Evolutionary conservation across 2,329 filamentous ascomycete species (phyloP).

Genomic region (Rutstroemia sydowiana): DNA sequence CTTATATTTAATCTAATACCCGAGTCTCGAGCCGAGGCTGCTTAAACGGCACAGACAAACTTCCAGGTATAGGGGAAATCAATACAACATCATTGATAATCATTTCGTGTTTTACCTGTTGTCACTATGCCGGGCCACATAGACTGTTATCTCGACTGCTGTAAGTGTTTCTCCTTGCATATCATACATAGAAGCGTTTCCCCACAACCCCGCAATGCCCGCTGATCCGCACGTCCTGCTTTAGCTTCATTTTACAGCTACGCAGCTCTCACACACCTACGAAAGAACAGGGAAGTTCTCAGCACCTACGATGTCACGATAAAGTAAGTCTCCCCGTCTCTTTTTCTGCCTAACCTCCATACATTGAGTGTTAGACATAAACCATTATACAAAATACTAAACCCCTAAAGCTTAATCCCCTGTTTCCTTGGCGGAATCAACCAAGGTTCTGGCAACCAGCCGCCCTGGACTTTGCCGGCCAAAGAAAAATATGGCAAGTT

Average conservation of each 20-base stretch:
- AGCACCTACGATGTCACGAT: constrained; percentile 52
- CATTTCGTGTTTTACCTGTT: neutral
- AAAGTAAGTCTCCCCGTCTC: too few species aligned
- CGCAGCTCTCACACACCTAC: constrained; percentile 49
- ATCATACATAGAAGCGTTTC: neutral
- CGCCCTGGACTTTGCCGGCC: constrained; percentile 63
- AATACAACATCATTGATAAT: neutral
- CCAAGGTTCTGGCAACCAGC: constrained; percentile 54
- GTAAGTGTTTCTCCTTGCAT: constrained; percentile 37
- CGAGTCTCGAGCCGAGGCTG: too few species aligned
- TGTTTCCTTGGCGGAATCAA: constrained; percentile 66
- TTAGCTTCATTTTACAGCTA: constrained; percentile 60
- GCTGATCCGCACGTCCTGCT: neutral
- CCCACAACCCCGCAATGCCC: neutral
- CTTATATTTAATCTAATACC: too few species aligned
- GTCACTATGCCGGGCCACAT: constrained; percentile 52
- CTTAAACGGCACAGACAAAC: too few species aligned
- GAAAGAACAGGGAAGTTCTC: constrained; percentile 47
- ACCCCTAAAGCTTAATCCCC: constrained; percentile 64
- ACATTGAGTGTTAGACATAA: too few species aligned
- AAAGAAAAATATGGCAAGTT: constrained; percentile 54
- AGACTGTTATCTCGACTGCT: constrained; percentile 60
- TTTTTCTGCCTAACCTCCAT: too few species aligned
- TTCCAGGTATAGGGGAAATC: too few species aligned
- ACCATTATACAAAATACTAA: too few species aligned